phyloP scores from a whole-genome alignment of 1,139 yeast genomes.

The Magnusiomyces ingens region DNA sequence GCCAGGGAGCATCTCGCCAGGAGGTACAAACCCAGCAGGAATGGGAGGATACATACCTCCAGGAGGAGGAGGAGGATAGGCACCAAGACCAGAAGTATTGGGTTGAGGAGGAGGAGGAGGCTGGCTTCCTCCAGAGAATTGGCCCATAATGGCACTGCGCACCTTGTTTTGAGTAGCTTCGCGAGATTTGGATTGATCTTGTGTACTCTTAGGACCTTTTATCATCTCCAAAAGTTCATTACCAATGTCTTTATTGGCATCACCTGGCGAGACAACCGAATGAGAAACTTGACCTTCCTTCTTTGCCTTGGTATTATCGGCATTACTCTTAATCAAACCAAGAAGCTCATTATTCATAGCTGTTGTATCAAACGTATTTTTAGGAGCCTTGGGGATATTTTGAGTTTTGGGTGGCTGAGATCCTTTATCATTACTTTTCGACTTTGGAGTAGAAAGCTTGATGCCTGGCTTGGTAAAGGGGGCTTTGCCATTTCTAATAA shows the following conservation, averaged over 20 bases:
- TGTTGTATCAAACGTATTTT: neutral
- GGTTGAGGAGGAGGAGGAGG: conserved; percentile 30
- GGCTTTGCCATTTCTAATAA: neutral
- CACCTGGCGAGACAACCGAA: conserved; percentile 8
- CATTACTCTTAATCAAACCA: conserved; percentile 30
- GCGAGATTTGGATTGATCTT: conserved; percentile 26
- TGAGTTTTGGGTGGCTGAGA: neutral
- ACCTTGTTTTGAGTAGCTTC: conserved; percentile 33
- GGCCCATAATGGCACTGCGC: conserved; percentile 38
- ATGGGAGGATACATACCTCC: conserved; percentile 20
- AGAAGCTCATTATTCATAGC: conserved; percentile 36
- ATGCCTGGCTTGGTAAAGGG: neutral
- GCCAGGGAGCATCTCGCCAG: neutral
- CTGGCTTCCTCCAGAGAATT: conserved; percentile 28
- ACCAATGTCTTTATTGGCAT: conserved; percentile 17
- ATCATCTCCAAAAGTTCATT: conserved; percentile 22
- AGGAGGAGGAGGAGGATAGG: conserved; percentile 24
- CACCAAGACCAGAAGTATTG: conserved; percentile 25
- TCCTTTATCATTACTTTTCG: neutral
- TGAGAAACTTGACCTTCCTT: neutral
- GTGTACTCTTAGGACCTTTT: conserved; percentile 37
- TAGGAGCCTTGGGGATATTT: neutral
- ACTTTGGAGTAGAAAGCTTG: neutral
- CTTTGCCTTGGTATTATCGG: neutral
- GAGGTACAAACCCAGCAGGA: conserved; percentile 9